phyloP scores from a whole-genome alignment of 345 rosid species.

The Bruguiera parviflora region DNA sequence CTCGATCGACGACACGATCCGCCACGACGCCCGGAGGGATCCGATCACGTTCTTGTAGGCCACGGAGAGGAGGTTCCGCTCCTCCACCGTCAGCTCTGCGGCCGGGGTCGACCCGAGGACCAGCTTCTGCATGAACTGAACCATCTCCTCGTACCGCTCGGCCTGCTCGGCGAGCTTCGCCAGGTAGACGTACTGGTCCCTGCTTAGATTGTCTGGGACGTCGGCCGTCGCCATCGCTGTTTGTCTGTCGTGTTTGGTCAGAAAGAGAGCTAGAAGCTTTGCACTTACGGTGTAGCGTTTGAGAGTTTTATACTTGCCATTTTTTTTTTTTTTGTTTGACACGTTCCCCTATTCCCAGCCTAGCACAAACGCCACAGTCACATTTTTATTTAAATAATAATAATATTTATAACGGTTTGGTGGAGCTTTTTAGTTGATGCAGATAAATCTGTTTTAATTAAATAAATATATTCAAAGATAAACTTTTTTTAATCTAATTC shows the following conservation, averaged over 20 bases:
- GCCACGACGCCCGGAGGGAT: constrained; percentile 37
- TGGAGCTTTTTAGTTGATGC: no score
- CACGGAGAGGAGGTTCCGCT: constrained; percentile 39
- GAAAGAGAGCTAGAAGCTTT: background rate
- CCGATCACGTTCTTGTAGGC: constrained; percentile 42
- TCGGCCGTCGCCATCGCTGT: background rate
- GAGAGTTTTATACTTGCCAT: no score
- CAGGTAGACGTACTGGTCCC: constrained; percentile 23
- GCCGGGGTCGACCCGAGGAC: constrained; percentile 14
- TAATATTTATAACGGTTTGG: no score
- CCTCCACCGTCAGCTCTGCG: constrained; percentile 32
- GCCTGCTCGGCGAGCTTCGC: constrained; percentile 36
- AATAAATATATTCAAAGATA: no score
- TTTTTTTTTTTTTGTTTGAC: background rate
- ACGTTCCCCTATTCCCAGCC: no score
- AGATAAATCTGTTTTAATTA: no score
- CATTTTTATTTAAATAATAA: no score
- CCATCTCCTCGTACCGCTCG: constrained; percentile 41
- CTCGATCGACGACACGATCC: constrained; percentile 32
- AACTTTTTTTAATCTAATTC: no score
- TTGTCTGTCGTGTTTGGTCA: background rate
- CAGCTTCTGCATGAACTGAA: constrained; percentile 35
- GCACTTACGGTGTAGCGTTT: background rate
- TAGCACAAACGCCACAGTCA: no score
- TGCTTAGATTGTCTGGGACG: background rate